A percentile compares a stretch with the other conserved stretches of the same genome.
Evolutionary conservation across 164 flowering plant species (phyloP).

Genomic region (Vitis amurensis): DNA sequence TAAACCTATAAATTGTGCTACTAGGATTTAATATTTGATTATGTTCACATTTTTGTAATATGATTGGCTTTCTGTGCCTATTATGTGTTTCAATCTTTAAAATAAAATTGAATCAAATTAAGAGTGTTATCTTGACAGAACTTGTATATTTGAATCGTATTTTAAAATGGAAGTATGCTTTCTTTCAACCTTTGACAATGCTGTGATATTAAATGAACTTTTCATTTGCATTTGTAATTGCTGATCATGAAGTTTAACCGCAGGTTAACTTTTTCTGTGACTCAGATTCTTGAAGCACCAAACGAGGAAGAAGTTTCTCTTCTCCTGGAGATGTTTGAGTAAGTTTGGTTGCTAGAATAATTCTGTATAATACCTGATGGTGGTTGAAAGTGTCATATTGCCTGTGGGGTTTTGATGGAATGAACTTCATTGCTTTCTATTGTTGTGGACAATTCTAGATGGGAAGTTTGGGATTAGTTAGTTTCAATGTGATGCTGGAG

Average conservation of each 20-base stretch:
- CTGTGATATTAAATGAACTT: too few relatives aligned
- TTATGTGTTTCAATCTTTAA: too few relatives aligned
- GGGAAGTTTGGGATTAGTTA: neutral
- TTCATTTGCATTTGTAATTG: constrained; percentile 1
- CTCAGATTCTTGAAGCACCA: constrained; percentile 9
- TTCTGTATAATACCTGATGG: neutral
- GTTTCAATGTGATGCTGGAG: neutral
- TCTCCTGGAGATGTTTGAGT: constrained; percentile 6
- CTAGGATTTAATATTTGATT: too few relatives aligned
- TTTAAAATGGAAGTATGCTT: too few relatives aligned
- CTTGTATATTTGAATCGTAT: too few relatives aligned
- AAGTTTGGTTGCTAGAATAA: constrained; percentile 3
- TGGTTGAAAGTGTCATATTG: constrained; percentile 1
- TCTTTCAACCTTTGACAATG: too few relatives aligned
- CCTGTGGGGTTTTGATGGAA: neutral
- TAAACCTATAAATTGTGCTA: too few relatives aligned
- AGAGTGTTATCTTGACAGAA: too few relatives aligned
- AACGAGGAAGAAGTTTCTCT: constrained; percentile 5
- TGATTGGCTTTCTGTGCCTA: too few relatives aligned
- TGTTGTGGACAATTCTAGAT: neutral
- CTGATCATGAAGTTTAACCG: constrained; percentile 36
- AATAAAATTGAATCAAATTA: too few relatives aligned
- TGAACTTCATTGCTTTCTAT: neutral
- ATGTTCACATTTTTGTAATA: too few relatives aligned
- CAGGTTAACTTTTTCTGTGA: constrained; percentile 34